Percentiles rank a stretch among this genome's conserved stretches.
These are phyloP conservation scores for Silene conica DNA, from an alignment of 148 eudicot species.

Conservation along the genomic window DNA sequence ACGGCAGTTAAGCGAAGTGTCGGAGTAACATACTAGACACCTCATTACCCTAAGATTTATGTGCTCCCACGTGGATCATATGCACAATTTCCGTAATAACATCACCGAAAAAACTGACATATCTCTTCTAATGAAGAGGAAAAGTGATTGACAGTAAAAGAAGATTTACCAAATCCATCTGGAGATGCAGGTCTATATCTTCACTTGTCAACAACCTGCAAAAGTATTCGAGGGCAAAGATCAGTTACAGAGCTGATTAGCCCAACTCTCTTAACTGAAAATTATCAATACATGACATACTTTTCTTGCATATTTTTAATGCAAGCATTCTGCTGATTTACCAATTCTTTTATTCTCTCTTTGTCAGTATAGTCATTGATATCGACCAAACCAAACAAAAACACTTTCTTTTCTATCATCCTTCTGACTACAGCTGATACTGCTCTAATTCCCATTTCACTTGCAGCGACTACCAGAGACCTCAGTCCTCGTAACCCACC, in stretches of 20 bases:
- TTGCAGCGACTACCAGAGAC: slow-evolving; percentile 54
- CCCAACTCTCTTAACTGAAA: neutral
- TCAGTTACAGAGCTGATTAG: slow-evolving; percentile 3
- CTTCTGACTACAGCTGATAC: slow-evolving; percentile 47
- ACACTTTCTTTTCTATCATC: slow-evolving; percentile 67
- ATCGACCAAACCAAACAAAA: slow-evolving; percentile 64
- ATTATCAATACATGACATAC: slow-evolving; percentile 32
- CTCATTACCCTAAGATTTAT: too few species aligned
- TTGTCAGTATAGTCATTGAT: slow-evolving; percentile 52
- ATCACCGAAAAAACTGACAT: neutral
- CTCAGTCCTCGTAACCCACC: slow-evolving; percentile 58
- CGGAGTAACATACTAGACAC: too few species aligned
- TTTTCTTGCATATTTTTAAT: slow-evolving; percentile 51
- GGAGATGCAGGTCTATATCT: slow-evolving; percentile 46
- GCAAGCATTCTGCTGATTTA: slow-evolving; percentile 56
- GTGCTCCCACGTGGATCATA: too few species aligned
- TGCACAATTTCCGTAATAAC: neutral
- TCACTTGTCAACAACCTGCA: slow-evolving; percentile 48
- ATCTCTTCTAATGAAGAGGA: neutral
- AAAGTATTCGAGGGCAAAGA: neutral
- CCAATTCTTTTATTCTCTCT: slow-evolving; percentile 59
- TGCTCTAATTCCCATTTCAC: slow-evolving; percentile 39
- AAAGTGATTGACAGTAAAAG: neutral
- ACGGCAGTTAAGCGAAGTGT: too few species aligned
- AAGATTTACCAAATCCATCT: slow-evolving; percentile 61